Base-by-base conservation (phyloP, 2,329 filamentous ascomycete species). In the Thielaviopsis musarum region DNA sequence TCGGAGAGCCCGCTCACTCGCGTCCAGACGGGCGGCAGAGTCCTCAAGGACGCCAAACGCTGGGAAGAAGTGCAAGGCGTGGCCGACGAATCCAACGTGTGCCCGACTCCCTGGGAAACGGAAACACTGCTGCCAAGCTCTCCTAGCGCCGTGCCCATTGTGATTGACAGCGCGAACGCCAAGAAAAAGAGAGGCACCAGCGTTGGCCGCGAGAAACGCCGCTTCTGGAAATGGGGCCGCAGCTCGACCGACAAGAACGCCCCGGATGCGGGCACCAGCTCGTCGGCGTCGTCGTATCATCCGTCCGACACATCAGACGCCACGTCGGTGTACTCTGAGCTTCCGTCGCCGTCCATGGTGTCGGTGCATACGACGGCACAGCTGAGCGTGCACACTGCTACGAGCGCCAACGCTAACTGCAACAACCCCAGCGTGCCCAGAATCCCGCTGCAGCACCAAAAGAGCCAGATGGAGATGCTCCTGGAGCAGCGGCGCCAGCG, bases 221-320 rank as follows among this genome's bases (percentile, higher is more conserved):
- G 59, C 19, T 56, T 52, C 38, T 61, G 59, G 59, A 58, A 54
- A 30, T 61, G 59, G 59, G 57, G 59, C 26, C 59, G 59, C 26
- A 60, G 41, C 19, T 56, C n/a, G 53, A 21, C 54, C 13, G 38
- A 56, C 19, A 41, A 56, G 34, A 56, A 19, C 12, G 54, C 28
- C 7, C 13, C n/a, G 21, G 54, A 28, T 9, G 15, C n/a, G 13
- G 10, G 2, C 1, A 6, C 19, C n/a, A 59, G 51, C 51, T 28
- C 51, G 34, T 22, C 54, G 13, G 45, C 45, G 56, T 49, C 34
- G 34, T 22, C 24, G 22, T 52, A 21, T 52, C 51, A 51, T 38
- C 56, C 45, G 56, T 51, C 56, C 48, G 52, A 51, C 48, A 30
- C 51, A 17, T 41, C 38, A 22, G 56, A 58, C 19, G 26, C 45